Conservation (phyloP, 2,329 filamentous ascomycete species). For the Emergomyces orientalis region DNA sequence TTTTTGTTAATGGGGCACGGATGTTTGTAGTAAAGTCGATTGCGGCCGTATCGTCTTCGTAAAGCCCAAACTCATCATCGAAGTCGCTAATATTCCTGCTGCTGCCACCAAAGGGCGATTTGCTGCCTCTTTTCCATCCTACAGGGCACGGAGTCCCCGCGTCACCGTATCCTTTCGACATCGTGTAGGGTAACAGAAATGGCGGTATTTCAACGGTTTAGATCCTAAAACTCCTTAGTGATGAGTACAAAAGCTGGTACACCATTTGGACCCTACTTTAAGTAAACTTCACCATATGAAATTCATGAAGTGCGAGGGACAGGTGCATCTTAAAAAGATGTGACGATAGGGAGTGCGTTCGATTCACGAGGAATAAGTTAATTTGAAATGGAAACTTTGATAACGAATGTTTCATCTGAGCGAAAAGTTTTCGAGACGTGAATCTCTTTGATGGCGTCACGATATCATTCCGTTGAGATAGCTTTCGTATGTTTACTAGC, state of each 20-base stretch:
- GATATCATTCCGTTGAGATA: not conserved
- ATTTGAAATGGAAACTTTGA: not conserved
- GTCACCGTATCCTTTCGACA: constrained; percentile 22
- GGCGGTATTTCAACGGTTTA: not conserved
- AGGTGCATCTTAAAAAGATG: not conserved
- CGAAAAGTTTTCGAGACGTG: not conserved
- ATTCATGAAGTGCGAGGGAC: not conserved
- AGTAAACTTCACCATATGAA: not conserved
- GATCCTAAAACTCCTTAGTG: not conserved
- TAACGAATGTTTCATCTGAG: constrained; percentile 2
- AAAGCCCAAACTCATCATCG: constrained; percentile 18
- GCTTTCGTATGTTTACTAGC: not conserved
- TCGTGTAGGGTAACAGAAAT: constrained; percentile 10
- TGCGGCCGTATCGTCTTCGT: constrained; percentile 29
- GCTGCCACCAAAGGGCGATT: constrained; percentile 15
- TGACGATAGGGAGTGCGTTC: not conserved
- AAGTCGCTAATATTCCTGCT: constrained; percentile 20
- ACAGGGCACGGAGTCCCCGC: constrained; percentile 28
- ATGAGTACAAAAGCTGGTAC: too few species aligned
- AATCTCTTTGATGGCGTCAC: not conserved
- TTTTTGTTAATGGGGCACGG: constrained; percentile 22
- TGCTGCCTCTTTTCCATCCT: constrained; percentile 16
- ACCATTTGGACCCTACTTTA: not conserved
- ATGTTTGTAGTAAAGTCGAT: constrained; percentile 37
- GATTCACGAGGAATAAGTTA: not conserved